Conservation (phyloP, 345 rosid species). For the Psidium friedrichsthalianum region DNA sequence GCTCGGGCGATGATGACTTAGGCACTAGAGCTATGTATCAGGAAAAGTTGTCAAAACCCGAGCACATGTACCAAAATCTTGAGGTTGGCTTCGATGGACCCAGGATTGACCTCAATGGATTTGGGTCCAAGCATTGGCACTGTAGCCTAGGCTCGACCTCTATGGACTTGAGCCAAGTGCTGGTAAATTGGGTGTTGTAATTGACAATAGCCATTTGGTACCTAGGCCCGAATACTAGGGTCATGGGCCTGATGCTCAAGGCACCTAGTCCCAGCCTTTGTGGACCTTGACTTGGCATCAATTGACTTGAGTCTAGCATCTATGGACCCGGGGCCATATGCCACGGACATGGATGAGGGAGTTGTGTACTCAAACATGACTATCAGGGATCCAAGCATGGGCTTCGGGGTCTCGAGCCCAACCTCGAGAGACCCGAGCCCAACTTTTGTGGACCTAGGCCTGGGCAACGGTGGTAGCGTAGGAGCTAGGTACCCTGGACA, state of each 20-base stretch:
- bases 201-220: neutral
- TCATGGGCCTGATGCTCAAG: neutral
- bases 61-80: accelerated
- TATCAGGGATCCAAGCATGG: neutral
- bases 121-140: accelerated
- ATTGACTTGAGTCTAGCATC: accelerated
- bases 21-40: too few relatives aligned
- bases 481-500: accelerated
- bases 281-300: neutral
- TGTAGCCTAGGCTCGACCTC: too few relatives aligned
- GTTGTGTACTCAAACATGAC: neutral
- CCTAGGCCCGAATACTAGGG: accelerated
- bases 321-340: neutral
- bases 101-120: neutral
- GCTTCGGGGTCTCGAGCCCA: neutral
- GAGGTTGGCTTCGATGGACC: accelerated
- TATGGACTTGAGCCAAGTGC: neutral
- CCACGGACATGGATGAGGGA: neutral
- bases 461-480: accelerated
- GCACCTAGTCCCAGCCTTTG: accelerated
- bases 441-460: neutral
- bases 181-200: accelerated
- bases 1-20: too few relatives aligned
- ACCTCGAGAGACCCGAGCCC: neutral
- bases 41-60: neutral